Conservation (phyloP, 2,329 filamentous ascomycete species). For the Ophiosphaerella korrae region DNA sequence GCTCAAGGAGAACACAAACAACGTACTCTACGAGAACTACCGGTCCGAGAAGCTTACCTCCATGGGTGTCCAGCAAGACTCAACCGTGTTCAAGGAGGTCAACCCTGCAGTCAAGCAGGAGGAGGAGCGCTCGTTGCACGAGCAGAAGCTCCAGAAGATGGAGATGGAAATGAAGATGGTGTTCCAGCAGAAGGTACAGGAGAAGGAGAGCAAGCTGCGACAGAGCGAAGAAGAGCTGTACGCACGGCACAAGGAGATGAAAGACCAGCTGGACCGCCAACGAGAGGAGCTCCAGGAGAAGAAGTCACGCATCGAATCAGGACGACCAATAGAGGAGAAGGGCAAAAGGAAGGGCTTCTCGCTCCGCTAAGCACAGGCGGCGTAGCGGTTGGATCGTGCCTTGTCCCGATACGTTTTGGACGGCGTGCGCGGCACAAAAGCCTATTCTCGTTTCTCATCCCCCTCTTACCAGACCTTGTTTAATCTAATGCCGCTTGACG, state of each 20-base stretch:
- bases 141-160: slow-evolving; percentile 99
- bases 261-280: slow-evolving; percentile 97
- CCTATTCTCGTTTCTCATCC: slow-evolving; percentile 41
- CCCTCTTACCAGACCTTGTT: slow-evolving; percentile 48
- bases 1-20: slow-evolving; percentile 99
- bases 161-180: slow-evolving; percentile 99
- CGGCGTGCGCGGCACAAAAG: slow-evolving; percentile 35
- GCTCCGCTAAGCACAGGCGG: slow-evolving; percentile 69
- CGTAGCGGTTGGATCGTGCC: slow-evolving; percentile 13
- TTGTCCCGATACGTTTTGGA: slow-evolving; percentile 20
- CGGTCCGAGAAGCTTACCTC: slow-evolving; percentile 97
- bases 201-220: slow-evolving; percentile 99
- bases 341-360: slow-evolving; percentile 99
- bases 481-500: slow-evolving; percentile 48
- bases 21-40: slow-evolving; percentile 99
- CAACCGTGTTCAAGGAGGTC: slow-evolving; percentile 99
- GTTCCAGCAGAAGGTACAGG: slow-evolving; percentile 99
- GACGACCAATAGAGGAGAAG: slow-evolving; percentile 95
- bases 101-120: slow-evolving; percentile 99
- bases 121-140: slow-evolving; percentile 95
- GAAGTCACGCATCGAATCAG: slow-evolving; percentile 93
- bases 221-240: slow-evolving; percentile 99
- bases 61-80: slow-evolving; percentile 98
- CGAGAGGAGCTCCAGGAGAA: slow-evolving; percentile 96
- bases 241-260: slow-evolving; percentile 98